Conservation (phyloP, 2,329 filamentous ascomycete genomes). For the Arthroderma sp. region DNA sequence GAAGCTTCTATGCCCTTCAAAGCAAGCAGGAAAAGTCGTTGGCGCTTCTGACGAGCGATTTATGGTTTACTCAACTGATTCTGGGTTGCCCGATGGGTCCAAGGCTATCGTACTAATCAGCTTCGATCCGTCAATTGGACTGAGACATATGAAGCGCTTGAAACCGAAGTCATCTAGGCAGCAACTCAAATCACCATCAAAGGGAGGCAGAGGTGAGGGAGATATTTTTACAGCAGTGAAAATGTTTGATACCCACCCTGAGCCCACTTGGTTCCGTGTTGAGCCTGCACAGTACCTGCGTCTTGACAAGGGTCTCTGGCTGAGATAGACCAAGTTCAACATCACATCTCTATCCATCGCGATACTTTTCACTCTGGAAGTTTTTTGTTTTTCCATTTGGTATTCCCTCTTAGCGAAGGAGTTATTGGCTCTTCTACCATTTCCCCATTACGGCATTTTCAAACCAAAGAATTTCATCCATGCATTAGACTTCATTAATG, state of each 20-base stretch:
- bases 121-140: constrained; percentile 15
- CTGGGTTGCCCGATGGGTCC: constrained; percentile 4
- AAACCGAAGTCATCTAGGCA: background rate
- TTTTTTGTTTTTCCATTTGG: background rate
- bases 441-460: background rate
- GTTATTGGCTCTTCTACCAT: background rate
- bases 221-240: background rate
- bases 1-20: constrained; percentile 30
- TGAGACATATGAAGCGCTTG: constrained; percentile 11
- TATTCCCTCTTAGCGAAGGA: background rate
- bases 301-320: constrained; percentile 15
- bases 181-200: background rate
- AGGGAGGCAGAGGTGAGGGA: background rate
- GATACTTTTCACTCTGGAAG: background rate
- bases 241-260: constrained; percentile 7
- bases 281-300: constrained; percentile 12
- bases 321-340: constrained; percentile 9
- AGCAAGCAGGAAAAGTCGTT: constrained; percentile 18
- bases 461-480: background rate
- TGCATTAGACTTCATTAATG: background rate
- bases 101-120: constrained; percentile 14
- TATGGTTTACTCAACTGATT: constrained; percentile 14
- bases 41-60: constrained; percentile 14
- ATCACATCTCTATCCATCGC: too few relatives aligned
- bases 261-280: constrained; percentile 11